These are phyloP conservation scores for Sporothrix variecibatus DNA, from an alignment of 2,329 filamentous ascomycete species.

Conservation along the genomic window DNA sequence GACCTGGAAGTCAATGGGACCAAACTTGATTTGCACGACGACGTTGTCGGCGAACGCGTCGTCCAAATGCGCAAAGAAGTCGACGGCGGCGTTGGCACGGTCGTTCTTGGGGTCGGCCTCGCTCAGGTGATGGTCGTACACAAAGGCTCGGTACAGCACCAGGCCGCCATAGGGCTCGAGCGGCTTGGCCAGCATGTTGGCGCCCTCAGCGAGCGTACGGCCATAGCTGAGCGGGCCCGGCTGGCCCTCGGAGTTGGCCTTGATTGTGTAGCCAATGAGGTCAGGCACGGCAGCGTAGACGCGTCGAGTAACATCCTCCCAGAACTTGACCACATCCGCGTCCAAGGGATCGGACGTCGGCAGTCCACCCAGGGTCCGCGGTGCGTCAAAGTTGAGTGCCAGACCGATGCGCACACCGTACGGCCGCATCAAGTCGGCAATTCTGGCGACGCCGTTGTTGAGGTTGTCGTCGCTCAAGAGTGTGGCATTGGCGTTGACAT, in stretches of 20 bases:
- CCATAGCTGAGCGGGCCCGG: constrained; percentile 70
- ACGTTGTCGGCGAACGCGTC: constrained; percentile 69
- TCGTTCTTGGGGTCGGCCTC: constrained; percentile 65
- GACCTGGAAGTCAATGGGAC: constrained; percentile 73
- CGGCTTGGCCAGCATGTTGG: constrained; percentile 66
- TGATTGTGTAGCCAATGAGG: constrained; percentile 68
- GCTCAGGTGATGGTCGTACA: constrained; percentile 62
- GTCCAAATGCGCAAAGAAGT: constrained; percentile 67
- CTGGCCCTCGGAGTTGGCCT: constrained; percentile 72
- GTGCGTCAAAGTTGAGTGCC: constrained; percentile 69
- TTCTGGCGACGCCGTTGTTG: constrained; percentile 56
- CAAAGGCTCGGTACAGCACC: constrained; percentile 72
- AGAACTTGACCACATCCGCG: constrained; percentile 60
- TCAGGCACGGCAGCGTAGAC: constrained; percentile 66
- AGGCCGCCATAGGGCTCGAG: constrained; percentile 58
- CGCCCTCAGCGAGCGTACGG: constrained; percentile 66
- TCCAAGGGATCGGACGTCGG: constrained; percentile 67
- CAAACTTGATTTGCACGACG: constrained; percentile 72
- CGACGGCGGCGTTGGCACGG: constrained; percentile 68
- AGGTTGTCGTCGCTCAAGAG: constrained; percentile 59
- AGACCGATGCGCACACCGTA: constrained; percentile 67
- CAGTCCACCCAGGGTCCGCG: constrained; percentile 57
- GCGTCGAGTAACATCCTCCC: constrained; percentile 59
- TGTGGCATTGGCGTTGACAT: constrained; percentile 67
- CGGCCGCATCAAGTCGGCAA: constrained; percentile 67